A percentile compares a stretch with the other conserved stretches of the same genome.
Evolutionary conservation across 2,329 filamentous ascomycete genomes (phyloP).

Genomic region (Aureobasidium melanogenum): DNA sequence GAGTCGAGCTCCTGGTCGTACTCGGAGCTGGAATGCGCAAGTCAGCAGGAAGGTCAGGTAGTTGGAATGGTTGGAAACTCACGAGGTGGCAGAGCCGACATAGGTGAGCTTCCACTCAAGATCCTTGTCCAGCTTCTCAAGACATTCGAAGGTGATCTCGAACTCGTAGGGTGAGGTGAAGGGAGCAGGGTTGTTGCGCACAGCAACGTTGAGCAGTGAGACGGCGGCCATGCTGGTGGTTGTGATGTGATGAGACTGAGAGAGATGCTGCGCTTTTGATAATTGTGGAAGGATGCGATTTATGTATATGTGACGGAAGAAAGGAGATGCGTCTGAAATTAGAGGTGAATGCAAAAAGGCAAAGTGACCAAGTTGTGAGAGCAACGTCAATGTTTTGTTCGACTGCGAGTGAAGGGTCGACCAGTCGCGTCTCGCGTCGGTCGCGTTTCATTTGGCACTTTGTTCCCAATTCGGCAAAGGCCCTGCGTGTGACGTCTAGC

Average conservation of each 20-base stretch:
- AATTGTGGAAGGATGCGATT: neutral
- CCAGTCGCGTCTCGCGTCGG: neutral
- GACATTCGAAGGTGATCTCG: conserved; percentile 97
- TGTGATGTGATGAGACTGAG: neutral
- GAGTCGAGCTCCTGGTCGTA: conserved; percentile 98
- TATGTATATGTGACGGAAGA: neutral
- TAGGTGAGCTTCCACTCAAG: conserved; percentile 99
- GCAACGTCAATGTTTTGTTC: neutral
- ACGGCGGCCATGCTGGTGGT: conserved; percentile 72
- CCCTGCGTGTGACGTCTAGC: neutral
- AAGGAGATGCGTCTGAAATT: neutral
- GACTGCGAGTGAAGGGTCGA: neutral
- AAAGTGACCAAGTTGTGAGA: neutral
- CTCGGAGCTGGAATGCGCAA: conserved; percentile 58
- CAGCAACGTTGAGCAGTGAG: conserved; percentile 87
- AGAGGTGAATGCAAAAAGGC: neutral
- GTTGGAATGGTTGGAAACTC: conserved; percentile 32
- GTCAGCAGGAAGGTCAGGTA: neutral
- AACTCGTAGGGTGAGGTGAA: conserved; percentile 93
- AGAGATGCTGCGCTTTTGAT: neutral
- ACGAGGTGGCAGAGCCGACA: conserved; percentile 96
- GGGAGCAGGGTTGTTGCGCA: conserved; percentile 92
- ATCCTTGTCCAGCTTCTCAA: conserved; percentile 91
- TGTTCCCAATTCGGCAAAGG: neutral
- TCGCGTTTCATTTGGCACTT: neutral